Percentiles rank a stretch among this genome's conserved stretches.
These are phyloP conservation scores for Lipomyces yamadae DNA, from an alignment of 805 yeast species.

Conservation along the genomic window DNA sequence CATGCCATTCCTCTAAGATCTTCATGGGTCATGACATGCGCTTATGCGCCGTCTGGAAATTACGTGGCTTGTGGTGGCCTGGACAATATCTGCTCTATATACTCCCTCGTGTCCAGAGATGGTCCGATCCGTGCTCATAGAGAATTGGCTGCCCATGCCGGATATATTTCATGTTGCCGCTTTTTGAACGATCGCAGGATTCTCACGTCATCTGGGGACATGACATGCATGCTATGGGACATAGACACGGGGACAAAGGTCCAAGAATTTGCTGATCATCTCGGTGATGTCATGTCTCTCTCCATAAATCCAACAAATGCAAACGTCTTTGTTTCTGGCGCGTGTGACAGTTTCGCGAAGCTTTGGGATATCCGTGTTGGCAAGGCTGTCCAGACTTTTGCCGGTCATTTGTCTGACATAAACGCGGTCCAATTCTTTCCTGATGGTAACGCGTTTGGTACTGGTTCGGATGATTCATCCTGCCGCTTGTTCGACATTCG, in stretches of 20 bases:
- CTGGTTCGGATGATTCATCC: constrained; percentile 81
- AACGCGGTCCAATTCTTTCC: constrained; percentile 67
- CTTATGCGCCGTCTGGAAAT: constrained; percentile 66
- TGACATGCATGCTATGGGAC: constrained; percentile 83
- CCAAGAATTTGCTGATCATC: constrained; percentile 47
- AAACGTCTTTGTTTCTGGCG: constrained; percentile 69
- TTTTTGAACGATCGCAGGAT: constrained; percentile 63
- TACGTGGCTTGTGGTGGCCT: constrained; percentile 82
- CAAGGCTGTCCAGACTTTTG: constrained; percentile 47
- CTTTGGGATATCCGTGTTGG: constrained; percentile 78
- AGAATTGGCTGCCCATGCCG: constrained; percentile 64
- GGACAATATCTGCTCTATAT: constrained; percentile 77
- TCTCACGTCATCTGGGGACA: constrained; percentile 80
- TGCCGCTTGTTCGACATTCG: constrained; percentile 75
- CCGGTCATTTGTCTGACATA: constrained; percentile 66
- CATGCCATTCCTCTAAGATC: constrained; percentile 74
- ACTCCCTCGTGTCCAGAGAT: constrained; percentile 47
- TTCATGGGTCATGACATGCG: constrained; percentile 80
- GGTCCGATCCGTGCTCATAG: constrained; percentile 30
- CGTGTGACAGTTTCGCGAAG: constrained; percentile 69
- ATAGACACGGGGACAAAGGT: constrained; percentile 59
- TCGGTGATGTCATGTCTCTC: constrained; percentile 57
- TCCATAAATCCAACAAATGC: constrained; percentile 67
- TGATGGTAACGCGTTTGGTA: constrained; percentile 68
- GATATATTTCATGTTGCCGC: constrained; percentile 76